Evolutionary conservation across 2,329 filamentous ascomycete species (phyloP), one percentile per base, ranked within the genome.

Genomic region (Hypoxylon sp.): DNA sequence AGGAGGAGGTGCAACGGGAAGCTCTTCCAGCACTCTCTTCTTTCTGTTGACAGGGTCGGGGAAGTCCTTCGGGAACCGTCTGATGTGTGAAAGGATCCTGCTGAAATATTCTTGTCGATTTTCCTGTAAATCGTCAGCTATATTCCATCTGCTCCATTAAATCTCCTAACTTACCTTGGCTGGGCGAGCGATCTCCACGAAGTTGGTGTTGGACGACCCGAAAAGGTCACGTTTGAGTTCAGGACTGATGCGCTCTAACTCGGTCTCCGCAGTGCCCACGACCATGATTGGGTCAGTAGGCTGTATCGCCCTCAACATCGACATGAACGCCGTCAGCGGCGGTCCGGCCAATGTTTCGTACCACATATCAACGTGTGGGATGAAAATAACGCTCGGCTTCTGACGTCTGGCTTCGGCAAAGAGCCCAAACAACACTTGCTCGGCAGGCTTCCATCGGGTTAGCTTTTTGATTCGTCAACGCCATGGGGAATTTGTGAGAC

Each of bases 301-400:
- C n/a, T 90, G 85, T 46, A 99, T 87, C 2, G 89, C 89, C 64
- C 87, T 86, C 29, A 99, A 77, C 73, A 98, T 86, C 7, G 90
- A 88, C 58, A 88, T 81, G 74, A 99, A 97, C 0, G 92, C 95
- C 27, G 88, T 88, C 52, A 96, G 85, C 2, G 88, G 85, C 33
- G 90, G 88, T 6, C 78, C 77, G n/a, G 74, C 71, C 15, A 88
- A 70, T 21, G 81, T 82, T 15, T 84, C 77, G 71, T 92, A 94
- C 95, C 95, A 99, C 6, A 88, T 84, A 65, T 97, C 90, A 45
- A 98, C 85, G 65, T 92, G 89, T 2, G 95, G 94, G 38, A 99
- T 90, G 74, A 93, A 98, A 48, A 99, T 95, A 31, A 98, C 91
- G 72, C 92, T 96, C 0, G 95, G 95, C 73, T 97, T 97, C 72